Evolutionary conservation across 768 basidiomycete species (phyloP), one percentile per base, ranked within the genome.

Genomic region (Phaeotremella skinneri): DNA sequence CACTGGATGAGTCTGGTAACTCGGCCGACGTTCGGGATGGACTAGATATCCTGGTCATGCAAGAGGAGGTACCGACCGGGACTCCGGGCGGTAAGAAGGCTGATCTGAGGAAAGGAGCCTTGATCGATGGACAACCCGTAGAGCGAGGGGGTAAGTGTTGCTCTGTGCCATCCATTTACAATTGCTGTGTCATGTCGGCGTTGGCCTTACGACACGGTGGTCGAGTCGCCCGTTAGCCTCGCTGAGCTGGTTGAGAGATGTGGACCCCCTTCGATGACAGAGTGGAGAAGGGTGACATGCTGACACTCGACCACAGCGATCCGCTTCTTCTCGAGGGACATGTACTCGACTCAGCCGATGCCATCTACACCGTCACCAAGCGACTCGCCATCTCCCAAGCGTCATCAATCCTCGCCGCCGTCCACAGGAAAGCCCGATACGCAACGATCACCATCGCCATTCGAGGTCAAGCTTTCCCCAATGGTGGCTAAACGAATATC

Each of bases 251-350:
- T n/a, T n/a, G n/a, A n/a, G n/a, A n/a, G n/a, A n/a, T n/a, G n/a
- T n/a, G n/a, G n/a, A 13, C 6, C 43, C 23, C 23, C 34, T 37
- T 37, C 9, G 17, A 37, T 37, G 34, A 37, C 34, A 37, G 17
- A 7, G 34, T 37, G 34, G 34, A 20, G 23, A 45, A 9, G 13
- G 13, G 11, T 21, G 43, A 13, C 31, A n/a, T n/a, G 31, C 51
- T 52, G 32, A 52, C 31, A n/a, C 4, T 31, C 17, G n/a, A n/a
- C n/a, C 26, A 50, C 32, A 69, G 68, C 61, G 7, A 53, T 69
- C 29, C 58, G 68, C 1, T 68, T 70, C 68, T 72, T 72, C 64
- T 69, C 66, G 7, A 56, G 71, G 34, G 71, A 73, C 48, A 68
- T 57, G 41, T 71, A 71, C 34, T 16, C 17, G 4, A 42, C 39